phyloP scores from a whole-genome alignment of 108 stramenopile genomes.

The Seminavis robusta region DNA sequence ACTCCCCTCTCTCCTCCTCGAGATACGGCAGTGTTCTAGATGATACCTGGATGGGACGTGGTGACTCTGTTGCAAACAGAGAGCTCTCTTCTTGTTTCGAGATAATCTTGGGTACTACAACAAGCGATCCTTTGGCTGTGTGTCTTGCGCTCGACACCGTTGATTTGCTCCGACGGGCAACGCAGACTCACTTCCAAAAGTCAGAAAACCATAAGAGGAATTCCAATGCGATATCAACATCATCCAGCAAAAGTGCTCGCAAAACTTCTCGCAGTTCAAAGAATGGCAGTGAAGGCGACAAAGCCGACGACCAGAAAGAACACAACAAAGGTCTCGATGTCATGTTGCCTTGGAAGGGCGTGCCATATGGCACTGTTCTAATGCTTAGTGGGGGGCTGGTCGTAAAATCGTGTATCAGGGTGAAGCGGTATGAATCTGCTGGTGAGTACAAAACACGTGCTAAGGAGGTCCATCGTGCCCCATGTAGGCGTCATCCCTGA shows the following conservation, averaged over 20 bases:
- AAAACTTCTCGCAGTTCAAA: background rate
- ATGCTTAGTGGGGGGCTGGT: conserved; percentile 56
- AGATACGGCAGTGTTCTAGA: too few relatives aligned
- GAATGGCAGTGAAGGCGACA: conserved; percentile 5
- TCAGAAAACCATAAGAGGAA: conserved; percentile 8
- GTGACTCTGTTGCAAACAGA: conserved; percentile 25
- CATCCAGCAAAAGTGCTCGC: too few relatives aligned
- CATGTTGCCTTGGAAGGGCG: conserved; percentile 47
- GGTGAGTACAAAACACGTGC: too few relatives aligned
- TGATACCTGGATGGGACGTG: conserved; percentile 37
- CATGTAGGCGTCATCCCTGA: conserved; percentile 26
- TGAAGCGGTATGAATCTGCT: conserved; percentile 56
- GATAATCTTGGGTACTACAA: conserved; percentile 8
- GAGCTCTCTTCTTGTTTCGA: conserved; percentile 38
- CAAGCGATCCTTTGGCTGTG: conserved; percentile 16
- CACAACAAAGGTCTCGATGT: conserved; percentile 13
- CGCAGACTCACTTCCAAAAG: conserved; percentile 41
- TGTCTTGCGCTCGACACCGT: conserved; percentile 49
- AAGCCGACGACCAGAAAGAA: conserved; percentile 4
- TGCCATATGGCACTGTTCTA: conserved; percentile 66
- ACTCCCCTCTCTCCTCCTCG: too few relatives aligned
- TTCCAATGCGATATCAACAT: conserved; percentile 18
- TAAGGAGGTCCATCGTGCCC: conserved; percentile 64
- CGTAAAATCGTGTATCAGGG: conserved; percentile 52
- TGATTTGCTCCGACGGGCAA: conserved; percentile 39